These are phyloP conservation scores for Sporothrix brasiliensis DNA, from an alignment of 2,329 filamentous ascomycete species.

Conservation along the genomic window DNA sequence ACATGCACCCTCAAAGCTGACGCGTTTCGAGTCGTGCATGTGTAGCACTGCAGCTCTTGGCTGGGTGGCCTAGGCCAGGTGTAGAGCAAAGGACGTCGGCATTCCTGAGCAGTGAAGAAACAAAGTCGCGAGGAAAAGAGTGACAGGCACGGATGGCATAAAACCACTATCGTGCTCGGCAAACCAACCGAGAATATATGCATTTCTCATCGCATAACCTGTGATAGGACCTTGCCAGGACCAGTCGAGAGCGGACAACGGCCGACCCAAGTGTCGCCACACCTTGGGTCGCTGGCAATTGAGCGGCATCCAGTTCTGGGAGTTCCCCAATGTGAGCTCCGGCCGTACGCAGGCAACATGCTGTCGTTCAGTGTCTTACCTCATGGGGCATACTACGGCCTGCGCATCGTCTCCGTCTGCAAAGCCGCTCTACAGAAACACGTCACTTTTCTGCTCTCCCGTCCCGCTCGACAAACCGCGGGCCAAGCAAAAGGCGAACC, in stretches of 20 bases:
- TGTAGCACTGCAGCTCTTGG: background rate
- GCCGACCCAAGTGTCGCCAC: background rate
- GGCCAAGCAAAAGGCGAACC: constrained; percentile 10
- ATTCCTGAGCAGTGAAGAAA: too few relatives aligned
- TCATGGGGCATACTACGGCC: background rate
- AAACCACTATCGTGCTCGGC: background rate
- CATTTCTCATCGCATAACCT: background rate
- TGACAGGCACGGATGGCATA: too few relatives aligned
- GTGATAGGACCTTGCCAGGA: constrained; percentile 1
- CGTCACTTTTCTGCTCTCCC: background rate
- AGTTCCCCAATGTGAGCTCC: constrained; percentile 29
- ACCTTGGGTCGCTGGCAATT: background rate
- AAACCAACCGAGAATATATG: background rate
- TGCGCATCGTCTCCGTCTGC: background rate
- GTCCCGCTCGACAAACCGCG: background rate
- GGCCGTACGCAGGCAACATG: background rate
- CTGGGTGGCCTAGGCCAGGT: background rate
- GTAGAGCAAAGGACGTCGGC: background rate
- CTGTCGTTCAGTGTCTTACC: background rate
- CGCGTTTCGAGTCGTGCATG: constrained; percentile 9
- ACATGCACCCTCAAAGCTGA: background rate
- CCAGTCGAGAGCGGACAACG: background rate
- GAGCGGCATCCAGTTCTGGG: constrained; percentile 13
- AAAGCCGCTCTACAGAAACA: constrained; percentile 3
- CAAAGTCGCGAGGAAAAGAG: background rate